Conservation (phyloP, 1,284 basidiomycete species). For the Sanguinoderma infundibulare region DNA sequence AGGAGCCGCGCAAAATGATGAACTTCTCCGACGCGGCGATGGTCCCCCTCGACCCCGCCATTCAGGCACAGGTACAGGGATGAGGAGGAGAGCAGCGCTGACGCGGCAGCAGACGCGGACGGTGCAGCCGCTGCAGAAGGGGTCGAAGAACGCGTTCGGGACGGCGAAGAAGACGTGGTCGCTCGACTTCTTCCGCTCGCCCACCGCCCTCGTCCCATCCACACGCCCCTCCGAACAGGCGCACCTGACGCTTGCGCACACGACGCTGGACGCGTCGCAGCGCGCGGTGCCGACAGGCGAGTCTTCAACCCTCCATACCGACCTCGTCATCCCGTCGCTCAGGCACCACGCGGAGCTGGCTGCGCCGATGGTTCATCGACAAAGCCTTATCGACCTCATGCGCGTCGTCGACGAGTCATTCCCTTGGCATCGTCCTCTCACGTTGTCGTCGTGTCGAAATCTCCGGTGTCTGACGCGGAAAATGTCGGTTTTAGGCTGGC, state of each 20-base stretch:
- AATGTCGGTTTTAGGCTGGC: too few species aligned
- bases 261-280: conserved; percentile 54
- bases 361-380: too few species aligned
- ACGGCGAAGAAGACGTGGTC: conserved; percentile 72
- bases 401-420: too few species aligned
- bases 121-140: conserved; percentile 70
- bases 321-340: conserved; percentile 87
- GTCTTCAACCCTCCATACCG: conserved; percentile 59
- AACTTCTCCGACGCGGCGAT: conserved; percentile 76
- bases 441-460: too few species aligned
- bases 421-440: too few species aligned
- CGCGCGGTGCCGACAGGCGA: conserved; percentile 67
- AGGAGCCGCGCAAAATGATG: conserved; percentile 93
- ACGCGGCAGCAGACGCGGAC: conserved; percentile 72
- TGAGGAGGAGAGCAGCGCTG: conserved; percentile 40
- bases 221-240: conserved; percentile 24
- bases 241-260: conserved; percentile 62
- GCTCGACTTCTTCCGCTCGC: conserved; percentile 81
- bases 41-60: conserved; percentile 54
- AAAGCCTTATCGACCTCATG: too few species aligned
- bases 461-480: too few species aligned
- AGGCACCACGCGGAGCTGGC: conserved; percentile 82
- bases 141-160: conserved; percentile 56
- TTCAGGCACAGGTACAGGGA: conserved; percentile 44
- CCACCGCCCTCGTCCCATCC: conserved; percentile 52